Conservation (phyloP, 2,329 filamentous ascomycete genomes). For the Sporothrix mexicana region DNA sequence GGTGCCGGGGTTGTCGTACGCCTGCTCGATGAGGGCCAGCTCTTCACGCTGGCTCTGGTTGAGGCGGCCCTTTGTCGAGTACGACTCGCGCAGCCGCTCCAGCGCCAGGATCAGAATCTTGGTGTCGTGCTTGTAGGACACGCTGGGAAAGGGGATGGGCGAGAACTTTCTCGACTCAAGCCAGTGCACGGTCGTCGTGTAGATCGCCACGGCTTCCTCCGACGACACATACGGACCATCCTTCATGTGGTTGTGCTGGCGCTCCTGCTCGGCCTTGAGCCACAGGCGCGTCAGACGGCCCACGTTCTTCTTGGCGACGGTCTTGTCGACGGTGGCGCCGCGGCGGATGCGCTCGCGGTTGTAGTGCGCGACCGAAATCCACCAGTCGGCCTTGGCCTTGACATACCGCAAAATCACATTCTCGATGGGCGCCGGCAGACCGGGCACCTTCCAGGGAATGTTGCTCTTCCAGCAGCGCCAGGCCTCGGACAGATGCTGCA, state of each 20-base stretch:
- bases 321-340: conserved; percentile 98
- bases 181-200: conserved; percentile 99
- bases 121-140: conserved; percentile 99
- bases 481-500: conserved; percentile 96
- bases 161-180: conserved; percentile 97
- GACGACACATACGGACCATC: conserved; percentile 98
- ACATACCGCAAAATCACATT: conserved; percentile 99
- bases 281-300: conserved; percentile 92
- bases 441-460: conserved; percentile 99
- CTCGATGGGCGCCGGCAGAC: conserved; percentile 93
- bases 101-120: conserved; percentile 97
- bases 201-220: conserved; percentile 97
- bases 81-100: conserved; percentile 90
- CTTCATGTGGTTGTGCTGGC: conserved; percentile 99
- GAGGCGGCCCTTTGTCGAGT: conserved; percentile 94
- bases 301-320: conserved; percentile 98
- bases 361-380: conserved; percentile 98
- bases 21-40: conserved; percentile 94
- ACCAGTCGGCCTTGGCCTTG: conserved; percentile 99
- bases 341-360: conserved; percentile 96
- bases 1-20: conserved; percentile 96
- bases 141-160: conserved; percentile 96
- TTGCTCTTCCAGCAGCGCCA: conserved; percentile 99
- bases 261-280: conserved; percentile 97
- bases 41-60: conserved; percentile 99